These are phyloP conservation scores for Chondrostereum purpureum DNA, from an alignment of 1,284 basidiomycete species.

Conservation along the genomic window DNA sequence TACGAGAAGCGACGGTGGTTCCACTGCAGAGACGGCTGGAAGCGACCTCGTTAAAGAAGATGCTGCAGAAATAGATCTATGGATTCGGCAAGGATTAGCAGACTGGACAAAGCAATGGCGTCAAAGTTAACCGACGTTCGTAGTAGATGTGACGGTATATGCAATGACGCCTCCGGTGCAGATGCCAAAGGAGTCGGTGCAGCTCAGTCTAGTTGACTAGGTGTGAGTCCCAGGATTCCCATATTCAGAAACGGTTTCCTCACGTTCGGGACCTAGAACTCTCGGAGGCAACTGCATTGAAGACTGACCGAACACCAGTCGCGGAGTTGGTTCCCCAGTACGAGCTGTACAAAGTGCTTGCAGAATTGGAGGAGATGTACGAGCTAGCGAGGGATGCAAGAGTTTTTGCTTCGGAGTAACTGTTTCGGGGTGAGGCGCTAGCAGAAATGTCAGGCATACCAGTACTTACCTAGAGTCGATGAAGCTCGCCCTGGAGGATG, in stretches of 20 bases:
- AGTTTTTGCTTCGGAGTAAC: constrained; percentile 14
- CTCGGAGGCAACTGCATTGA: constrained; percentile 15
- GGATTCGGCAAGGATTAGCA: background rate
- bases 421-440: no score
- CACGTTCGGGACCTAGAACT: constrained; percentile 15
- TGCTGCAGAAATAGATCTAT: constrained; percentile 18
- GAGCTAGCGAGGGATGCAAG: constrained; percentile 12
- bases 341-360: constrained; percentile 13
- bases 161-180: constrained; percentile 16
- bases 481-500: constrained; percentile 26
- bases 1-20: constrained; percentile 15
- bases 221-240: no score
- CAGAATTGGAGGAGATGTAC: constrained; percentile 15
- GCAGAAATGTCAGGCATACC: no score
- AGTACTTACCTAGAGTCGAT: constrained; percentile 23
- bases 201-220: constrained; percentile 17
- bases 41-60: constrained; percentile 17
- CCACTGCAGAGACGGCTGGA: constrained; percentile 13
- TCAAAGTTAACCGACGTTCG: constrained; percentile 12
- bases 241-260: no score
- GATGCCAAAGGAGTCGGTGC: constrained; percentile 13
- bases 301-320: constrained; percentile 9
- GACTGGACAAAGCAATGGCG: background rate
- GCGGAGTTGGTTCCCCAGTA: constrained; percentile 15
- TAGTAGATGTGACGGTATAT: constrained; percentile 16